Evolutionary conservation across 179 eudicot genomes (phyloP), one percentile per base, ranked within the genome.

Genomic region (Camellia oleifera): DNA sequence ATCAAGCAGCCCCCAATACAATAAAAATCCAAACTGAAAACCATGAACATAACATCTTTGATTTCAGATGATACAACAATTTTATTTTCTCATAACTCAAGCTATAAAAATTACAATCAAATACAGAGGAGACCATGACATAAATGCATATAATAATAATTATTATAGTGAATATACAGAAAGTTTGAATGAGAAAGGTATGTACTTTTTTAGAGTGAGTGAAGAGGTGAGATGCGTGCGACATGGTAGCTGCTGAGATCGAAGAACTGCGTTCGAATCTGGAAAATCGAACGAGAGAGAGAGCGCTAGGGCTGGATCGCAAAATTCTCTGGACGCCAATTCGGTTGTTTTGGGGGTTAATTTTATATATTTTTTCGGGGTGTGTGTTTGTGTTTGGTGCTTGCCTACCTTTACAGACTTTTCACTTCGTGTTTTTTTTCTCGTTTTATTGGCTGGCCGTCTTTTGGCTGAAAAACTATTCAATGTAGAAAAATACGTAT

Each of bases 191-290:
- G 57, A 53, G 65, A n/a, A 50, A 26, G 64, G 20, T 45, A 48
- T 64, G 6, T 64, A 87, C 92, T 89, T 86, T 86, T 76, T 77
- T 89, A 7, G 92, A 89, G 64, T 84, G 90, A 76, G 83, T 77
- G 72, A 89, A 64, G 53, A 87, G 64, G 32, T 81, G 85, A 61
- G 85, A 79, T 26, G 86, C 84, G 76, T 69, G 83, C 45, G 84
- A 79, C 92, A 89, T 89, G 85, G 77, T 62, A 32, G 40, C 40
- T 18, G 57, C 18, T 2, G 18, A 45, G 79, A 77, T 77, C 58
- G 9, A 64, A 77, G 23, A 65, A 6, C 72, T 45, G 78, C 6
- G 68, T 2, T 3, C 26, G 14, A 48, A 44, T 3, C 71, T 32
- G 3, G 48, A 40, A 42, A 40, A 67, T 67, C 71, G n/a, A 67